Base-by-base conservation (phyloP, 257 asterid species). In the Nicotiana tabacum region DNA sequence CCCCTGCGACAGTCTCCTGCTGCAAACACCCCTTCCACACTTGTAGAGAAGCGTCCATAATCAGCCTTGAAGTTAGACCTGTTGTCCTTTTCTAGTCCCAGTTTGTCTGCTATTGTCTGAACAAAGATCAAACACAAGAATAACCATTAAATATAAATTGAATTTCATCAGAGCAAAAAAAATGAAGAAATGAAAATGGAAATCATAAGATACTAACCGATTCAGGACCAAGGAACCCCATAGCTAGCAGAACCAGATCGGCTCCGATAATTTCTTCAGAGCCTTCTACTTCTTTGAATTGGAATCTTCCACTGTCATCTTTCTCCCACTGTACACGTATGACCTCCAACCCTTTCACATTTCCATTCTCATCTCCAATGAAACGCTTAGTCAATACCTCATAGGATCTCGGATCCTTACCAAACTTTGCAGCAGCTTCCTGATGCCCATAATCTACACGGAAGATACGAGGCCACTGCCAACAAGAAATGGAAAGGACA, bases 141-240 rank as follows among this genome's bases (percentile, higher is more conserved):
- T 15, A 58, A 37, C 48, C 46, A 27, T 39, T 76, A 17, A 32
- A 48, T 27, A 43, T 79, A 15, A 37, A 67, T 33, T 15, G 57
- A 66, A 3, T 17, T 35, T n/a, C 16, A 74, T 57, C 27, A 65
- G 57, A 16, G 46, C 37, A 74, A 33, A 15, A 48, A 51, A 16
- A 66, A 18, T 1, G 27, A 46, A 35, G 56, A 72, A 60, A 65
- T 6, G 3, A 5, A 37, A 39, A 27, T 56, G 24, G 5, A 83
- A 33, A 57, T 55, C 61, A 11, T 4, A 27, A 61, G 79, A 46
- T 57, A 88, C 95, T 89, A 83, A 96, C 99, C 94, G 94, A 87
- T 85, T 96, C 99, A 37, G 99, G 99, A 46, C 99, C 98, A 78
- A 96, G 98, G 93, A 96, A 96, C 3, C 99, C 99, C 99, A 96